Conservation (phyloP, 2,329 filamentous ascomycete species). For the Pestalotiopsis fici region DNA sequence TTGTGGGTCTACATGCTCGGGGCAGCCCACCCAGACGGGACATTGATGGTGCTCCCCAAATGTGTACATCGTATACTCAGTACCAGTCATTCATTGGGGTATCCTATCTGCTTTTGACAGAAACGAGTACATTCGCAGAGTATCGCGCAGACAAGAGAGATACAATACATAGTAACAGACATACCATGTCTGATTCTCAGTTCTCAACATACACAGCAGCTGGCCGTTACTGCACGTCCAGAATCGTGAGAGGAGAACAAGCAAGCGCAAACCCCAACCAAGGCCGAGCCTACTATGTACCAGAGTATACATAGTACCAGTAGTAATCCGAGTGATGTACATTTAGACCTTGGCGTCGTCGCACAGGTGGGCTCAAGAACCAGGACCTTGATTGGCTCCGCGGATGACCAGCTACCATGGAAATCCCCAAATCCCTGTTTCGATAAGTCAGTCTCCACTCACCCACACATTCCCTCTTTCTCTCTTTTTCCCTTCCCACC, state of each 20-base stretch:
- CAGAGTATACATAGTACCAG: too few species aligned
- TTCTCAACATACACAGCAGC: too few species aligned
- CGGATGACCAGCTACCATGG: neutral
- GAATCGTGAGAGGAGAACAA: too few species aligned
- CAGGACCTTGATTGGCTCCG: neutral
- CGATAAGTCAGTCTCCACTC: neutral
- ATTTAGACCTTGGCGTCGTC: neutral
- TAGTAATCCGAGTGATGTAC: neutral
- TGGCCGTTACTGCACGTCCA: too few species aligned
- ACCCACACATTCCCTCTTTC: neutral
- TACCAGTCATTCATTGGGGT: too few species aligned
- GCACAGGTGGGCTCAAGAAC: neutral
- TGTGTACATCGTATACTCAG: neutral
- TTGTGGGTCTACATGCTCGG: conserved; percentile 4
- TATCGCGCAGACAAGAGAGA: too few species aligned
- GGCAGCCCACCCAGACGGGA: conserved; percentile 9
- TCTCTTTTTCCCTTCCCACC: neutral
- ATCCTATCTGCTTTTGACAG: too few species aligned
- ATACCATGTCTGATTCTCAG: too few species aligned
- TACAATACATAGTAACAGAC: too few species aligned
- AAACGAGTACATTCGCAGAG: too few species aligned
- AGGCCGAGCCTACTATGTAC: too few species aligned
- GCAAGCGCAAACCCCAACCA: too few species aligned
- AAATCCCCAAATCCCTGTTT: neutral
- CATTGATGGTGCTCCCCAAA: neutral